Conservation (phyloP, 179 eudicot species). For the Spergularia azorica region DNA sequence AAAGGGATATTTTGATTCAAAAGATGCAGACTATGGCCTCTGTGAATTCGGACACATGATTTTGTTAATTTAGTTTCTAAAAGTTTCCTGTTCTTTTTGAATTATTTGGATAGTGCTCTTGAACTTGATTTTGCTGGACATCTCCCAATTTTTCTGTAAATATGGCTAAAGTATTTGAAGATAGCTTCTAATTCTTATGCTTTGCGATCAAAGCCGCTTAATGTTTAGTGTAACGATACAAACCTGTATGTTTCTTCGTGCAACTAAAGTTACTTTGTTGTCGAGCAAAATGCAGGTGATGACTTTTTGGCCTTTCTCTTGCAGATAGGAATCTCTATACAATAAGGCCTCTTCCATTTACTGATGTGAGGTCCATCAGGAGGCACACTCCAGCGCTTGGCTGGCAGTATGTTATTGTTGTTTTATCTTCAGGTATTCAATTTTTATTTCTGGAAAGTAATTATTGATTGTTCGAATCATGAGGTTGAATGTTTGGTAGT, state of each 20-base stretch:
- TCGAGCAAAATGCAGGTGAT: not conserved
- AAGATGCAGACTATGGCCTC: not conserved
- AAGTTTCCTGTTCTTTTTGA: no score
- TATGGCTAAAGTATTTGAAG: not conserved
- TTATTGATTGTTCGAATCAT: not conserved
- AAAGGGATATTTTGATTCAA: not conserved
- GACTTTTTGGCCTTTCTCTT: conserved; percentile 22
- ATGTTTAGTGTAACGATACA: not conserved
- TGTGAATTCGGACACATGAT: not conserved
- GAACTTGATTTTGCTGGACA: not conserved
- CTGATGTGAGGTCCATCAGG: conserved; percentile 81
- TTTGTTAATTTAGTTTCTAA: no score
- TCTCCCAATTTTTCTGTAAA: not conserved
- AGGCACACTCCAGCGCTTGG: conserved; percentile 91
- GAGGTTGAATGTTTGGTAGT: not conserved
- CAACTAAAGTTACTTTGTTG: not conserved
- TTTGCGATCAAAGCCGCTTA: no score
- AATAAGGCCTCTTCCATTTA: conserved; percentile 75
- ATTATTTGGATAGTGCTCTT: not conserved
- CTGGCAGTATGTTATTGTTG: conserved; percentile 92
- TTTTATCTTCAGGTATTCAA: conserved; percentile 69
- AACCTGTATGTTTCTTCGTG: not conserved
- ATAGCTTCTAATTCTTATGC: not conserved
- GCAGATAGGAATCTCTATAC: conserved; percentile 96
- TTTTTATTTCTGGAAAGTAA: not conserved